A percentile compares a stretch with the other conserved stretches of the same genome.
These are phyloP conservation scores for Cerrena zonata DNA, from an alignment of 1,284 basidiomycete genomes.

Conservation along the genomic window DNA sequence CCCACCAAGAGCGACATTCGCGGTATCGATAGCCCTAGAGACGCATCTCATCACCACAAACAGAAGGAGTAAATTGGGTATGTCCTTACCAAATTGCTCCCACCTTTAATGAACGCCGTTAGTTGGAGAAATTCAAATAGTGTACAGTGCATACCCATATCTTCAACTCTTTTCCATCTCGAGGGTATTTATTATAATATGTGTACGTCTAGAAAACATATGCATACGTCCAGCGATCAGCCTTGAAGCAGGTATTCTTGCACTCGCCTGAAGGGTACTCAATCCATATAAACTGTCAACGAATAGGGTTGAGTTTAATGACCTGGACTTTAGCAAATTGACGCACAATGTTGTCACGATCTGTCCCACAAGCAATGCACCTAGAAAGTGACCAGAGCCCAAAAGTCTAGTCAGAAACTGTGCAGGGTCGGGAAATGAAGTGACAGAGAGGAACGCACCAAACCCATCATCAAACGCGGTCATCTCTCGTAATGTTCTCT, in stretches of 20 bases:
- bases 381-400: too few relatives aligned
- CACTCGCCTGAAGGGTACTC: conserved; percentile 4
- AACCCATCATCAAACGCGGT: conserved; percentile 2
- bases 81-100: conserved; percentile 1
- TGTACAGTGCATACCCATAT: conserved; percentile 2
- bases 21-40: conserved; percentile 4
- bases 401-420: too few relatives aligned
- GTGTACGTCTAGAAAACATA: conserved; percentile 3
- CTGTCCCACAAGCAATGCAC: conserved; percentile 3
- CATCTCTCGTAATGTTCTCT: not conserved
- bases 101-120: not conserved
- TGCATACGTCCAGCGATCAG: not conserved
- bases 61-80: not conserved
- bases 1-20: conserved; percentile 4
- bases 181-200: conserved; percentile 4
- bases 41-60: not conserved
- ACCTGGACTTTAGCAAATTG: not conserved
- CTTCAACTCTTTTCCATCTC: conserved; percentile 3
- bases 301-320: not conserved
- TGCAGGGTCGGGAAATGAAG: too few relatives aligned
- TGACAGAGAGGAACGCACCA: too few relatives aligned
- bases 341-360: conserved; percentile 4
- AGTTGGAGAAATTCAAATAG: not conserved
- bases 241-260: not conserved
- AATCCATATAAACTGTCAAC: conserved; percentile 3